Percentiles rank a stretch among this genome's conserved stretches.
These are phyloP conservation scores for Hortiboletus flavorubellus DNA, from an alignment of 768 basidiomycete genomes.

Conservation along the genomic window DNA sequence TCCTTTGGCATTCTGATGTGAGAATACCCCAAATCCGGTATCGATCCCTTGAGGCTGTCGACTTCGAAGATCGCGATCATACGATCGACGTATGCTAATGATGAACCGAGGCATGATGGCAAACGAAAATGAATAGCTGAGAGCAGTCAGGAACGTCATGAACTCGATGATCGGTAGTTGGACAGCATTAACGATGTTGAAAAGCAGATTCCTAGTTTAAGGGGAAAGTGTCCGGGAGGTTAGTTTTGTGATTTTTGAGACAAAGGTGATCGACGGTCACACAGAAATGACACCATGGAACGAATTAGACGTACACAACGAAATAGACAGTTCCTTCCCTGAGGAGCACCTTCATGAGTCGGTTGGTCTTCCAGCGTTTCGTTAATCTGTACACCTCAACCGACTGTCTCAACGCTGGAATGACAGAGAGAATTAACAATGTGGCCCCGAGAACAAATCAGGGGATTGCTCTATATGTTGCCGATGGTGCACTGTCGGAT, in stretches of 20 bases:
- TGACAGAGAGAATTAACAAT: slow-evolving; percentile 1
- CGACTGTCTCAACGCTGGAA: background rate
- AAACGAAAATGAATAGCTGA: background rate
- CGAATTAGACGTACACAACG: background rate
- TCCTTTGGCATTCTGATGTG: background rate
- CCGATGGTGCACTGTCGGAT: background rate
- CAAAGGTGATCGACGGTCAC: too few relatives aligned
- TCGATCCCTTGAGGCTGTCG: slow-evolving; percentile 1
- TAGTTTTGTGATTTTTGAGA: background rate
- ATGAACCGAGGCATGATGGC: slow-evolving; percentile 12
- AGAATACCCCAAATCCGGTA: slow-evolving; percentile 3
- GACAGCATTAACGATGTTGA: background rate
- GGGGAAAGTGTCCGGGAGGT: too few relatives aligned
- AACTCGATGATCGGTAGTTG: background rate
- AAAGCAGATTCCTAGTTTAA: background rate
- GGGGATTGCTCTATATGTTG: slow-evolving; percentile 1
- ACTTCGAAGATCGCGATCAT: background rate
- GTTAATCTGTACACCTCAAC: background rate
- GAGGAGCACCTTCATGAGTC: background rate
- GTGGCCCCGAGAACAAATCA: background rate
- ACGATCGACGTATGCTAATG: slow-evolving; percentile 6
- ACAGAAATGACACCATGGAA: background rate
- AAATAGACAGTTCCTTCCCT: slow-evolving; percentile 11
- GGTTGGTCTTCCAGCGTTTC: slow-evolving; percentile 4
- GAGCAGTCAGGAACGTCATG: background rate